Conservation (phyloP, 768 basidiomycete genomes). For the Termitomyces eurrhizus region DNA sequence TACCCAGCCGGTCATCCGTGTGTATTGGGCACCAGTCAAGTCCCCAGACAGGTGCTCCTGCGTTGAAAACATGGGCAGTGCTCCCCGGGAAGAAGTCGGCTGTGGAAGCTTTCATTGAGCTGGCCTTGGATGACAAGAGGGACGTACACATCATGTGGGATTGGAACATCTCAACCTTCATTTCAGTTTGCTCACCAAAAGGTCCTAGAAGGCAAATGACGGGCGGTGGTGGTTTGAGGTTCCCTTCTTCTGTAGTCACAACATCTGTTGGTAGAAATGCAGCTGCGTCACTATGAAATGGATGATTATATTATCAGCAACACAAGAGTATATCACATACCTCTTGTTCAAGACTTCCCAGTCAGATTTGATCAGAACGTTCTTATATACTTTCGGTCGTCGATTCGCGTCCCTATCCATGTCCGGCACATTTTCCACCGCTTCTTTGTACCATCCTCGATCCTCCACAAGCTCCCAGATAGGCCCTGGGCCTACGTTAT, state of each 20-base stretch:
- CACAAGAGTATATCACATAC: constrained; percentile 34
- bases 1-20: constrained; percentile 51
- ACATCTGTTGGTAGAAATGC: constrained; percentile 57
- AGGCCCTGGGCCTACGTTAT: constrained; percentile 72
- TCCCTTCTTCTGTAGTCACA: constrained; percentile 46
- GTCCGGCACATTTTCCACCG: constrained; percentile 27
- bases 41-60: constrained; percentile 88
- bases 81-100: constrained; percentile 58
- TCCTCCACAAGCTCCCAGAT: constrained; percentile 81
- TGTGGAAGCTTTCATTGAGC: constrained; percentile 21
- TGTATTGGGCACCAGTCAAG: constrained; percentile 92
- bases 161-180: constrained; percentile 53
- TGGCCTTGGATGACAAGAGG: neutral
- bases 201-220: constrained; percentile 68
- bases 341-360: constrained; percentile 41
- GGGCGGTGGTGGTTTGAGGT: constrained; percentile 47
- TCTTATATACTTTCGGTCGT: constrained; percentile 56
- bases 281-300: constrained; percentile 44
- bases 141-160: constrained; percentile 53
- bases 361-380: constrained; percentile 38
- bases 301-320: neutral
- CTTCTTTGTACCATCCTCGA: constrained; percentile 74
- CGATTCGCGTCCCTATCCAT: constrained; percentile 43
- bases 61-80: constrained; percentile 71
- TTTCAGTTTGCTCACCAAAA: constrained; percentile 44